Evolutionary conservation across 495 filamentous ascomycete species (phyloP), one percentile per base, ranked within the genome.

Genomic region (Penicillium roqueforti): DNA sequence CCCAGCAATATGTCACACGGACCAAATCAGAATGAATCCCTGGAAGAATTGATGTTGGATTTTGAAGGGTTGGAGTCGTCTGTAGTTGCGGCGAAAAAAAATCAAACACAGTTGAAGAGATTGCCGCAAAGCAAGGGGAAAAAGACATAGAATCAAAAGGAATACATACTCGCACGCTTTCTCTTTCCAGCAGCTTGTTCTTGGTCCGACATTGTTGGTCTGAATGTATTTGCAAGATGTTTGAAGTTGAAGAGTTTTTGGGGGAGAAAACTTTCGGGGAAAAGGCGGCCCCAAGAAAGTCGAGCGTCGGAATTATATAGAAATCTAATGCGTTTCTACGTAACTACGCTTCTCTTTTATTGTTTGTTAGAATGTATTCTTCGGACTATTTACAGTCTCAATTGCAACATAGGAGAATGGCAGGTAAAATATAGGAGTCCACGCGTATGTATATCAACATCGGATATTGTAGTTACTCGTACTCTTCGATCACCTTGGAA

Each of bases 141-240:
- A 46, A 29, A 16, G n/a, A 43, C 7, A 5, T 23, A 23, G 4
- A 19, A 37, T 4, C 11, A 18, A 51, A n/a, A n/a, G n/a, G n/a
- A n/a, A 29, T 29, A 29, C 71, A 66, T 72, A 79, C 78, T 72
- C 47, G 71, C 72, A 64, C 77, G 65, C 65, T 80, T 80, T 62
- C 73, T 71, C 60, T 76, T 74, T 40, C 73, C 75, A 34, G 73
- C 73, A n/a, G 69, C 66, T 54, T 75, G 69, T 51, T 72, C 57
- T 48, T 54, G 38, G 18, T 71, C 66, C n/a, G 71, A 73, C 72
- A 73, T 73, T 36, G 48, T 23, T 23, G 22, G 36, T 26, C 4
- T 52, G 31, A 34, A 13, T n/a, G n/a, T 22, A 32, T 32, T 32
- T 32, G 29, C 11, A 14, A n/a, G 32, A n/a, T 7, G 32, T 36